A percentile compares a stretch with the other conserved stretches of the same genome.
phyloP scores from a whole-genome alignment of 768 basidiomycete species.

The Termitomyces sp. region DNA sequence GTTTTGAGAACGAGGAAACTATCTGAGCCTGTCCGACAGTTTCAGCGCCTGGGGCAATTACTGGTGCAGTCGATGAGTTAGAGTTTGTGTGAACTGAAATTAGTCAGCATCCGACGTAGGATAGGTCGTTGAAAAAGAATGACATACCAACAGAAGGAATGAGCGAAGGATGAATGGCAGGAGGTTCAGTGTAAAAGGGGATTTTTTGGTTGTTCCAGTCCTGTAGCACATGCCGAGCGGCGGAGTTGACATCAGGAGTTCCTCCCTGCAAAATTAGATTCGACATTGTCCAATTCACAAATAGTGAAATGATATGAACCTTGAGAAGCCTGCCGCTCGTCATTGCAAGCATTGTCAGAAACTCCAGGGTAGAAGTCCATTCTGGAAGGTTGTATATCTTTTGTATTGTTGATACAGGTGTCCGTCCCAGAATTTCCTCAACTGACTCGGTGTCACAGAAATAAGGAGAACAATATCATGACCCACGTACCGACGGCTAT shows the following conservation, averaged over 20 bases:
- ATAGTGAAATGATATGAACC: constrained; percentile 31
- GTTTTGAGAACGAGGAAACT: constrained; percentile 60
- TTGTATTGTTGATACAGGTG: constrained; percentile 63
- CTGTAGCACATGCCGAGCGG: constrained; percentile 75
- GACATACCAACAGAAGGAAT: constrained; percentile 48
- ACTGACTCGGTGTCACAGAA: constrained; percentile 39
- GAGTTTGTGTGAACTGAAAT: constrained; percentile 20
- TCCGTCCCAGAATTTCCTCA: constrained; percentile 79
- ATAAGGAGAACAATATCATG: background rate
- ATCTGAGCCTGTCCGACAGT: constrained; percentile 81
- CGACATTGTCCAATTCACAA: background rate
- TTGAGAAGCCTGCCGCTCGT: constrained; percentile 81
- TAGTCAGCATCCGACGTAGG: background rate
- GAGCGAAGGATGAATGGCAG: constrained; percentile 70
- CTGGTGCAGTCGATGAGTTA: constrained; percentile 21
- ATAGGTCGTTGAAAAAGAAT: background rate
- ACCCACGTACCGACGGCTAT: constrained; percentile 73
- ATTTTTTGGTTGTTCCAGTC: constrained; percentile 99
- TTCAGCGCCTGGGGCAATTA: constrained; percentile 69
- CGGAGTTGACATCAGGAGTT: constrained; percentile 78
- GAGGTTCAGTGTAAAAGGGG: constrained; percentile 81
- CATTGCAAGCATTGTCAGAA: constrained; percentile 86
- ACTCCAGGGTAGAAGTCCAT: constrained; percentile 69
- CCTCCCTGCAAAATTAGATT: constrained; percentile 56
- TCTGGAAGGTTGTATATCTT: constrained; percentile 84